Base-by-base conservation (phyloP, 139 green algal species). In the Haematococcus lacustris region DNA sequence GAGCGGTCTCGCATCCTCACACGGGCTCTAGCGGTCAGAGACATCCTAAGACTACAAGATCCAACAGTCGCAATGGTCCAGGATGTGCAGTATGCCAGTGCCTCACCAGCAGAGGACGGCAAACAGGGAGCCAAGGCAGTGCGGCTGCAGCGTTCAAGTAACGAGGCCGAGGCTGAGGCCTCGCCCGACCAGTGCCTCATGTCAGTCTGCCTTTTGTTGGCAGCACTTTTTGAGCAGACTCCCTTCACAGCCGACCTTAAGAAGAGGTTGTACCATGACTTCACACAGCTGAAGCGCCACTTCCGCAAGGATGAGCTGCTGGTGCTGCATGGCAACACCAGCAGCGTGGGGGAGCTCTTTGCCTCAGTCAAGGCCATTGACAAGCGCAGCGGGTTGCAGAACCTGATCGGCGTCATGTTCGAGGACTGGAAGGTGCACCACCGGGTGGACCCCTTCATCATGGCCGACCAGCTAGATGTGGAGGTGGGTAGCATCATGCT, bases 371-470 rank as follows among this genome's bases (percentile, higher is more conserved):
- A 74, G 53, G 53, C 51, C 5, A 34, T 67, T 26, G 53, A 66
- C 51, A 34, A 28, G n/a, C 30, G 9, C 26, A 7, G 23, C 25
- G 53, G 69, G 34, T 53, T 67, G 37, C 39, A 75, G 37, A 69
- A 69, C 57, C 17, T 78, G 50, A 53, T 59, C 6, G 73, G 73
- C 40, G 71, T 79, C 43, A 3, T 74, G 39, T 79, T 79, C 66
- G 73, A 79, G 35, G 73, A 79, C 67, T 79, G 73, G 73, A 57
- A 40, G 40, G 73, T 79, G 26, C 34, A 71, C 63, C 50, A 70
- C 33, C 73, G 73, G 40, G 66, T 70, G 28, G 73, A 79, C 21
- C 23, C 57, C 34, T 79, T 79, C 57, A 62, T 79, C 17, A 7
- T 50, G 47, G 40, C 73, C 1, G 39, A 74, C 3, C 67, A 72